These are phyloP conservation scores for Globisporangium uncinulatum DNA, from an alignment of 352 stramenopile species.

Conservation along the genomic window DNA sequence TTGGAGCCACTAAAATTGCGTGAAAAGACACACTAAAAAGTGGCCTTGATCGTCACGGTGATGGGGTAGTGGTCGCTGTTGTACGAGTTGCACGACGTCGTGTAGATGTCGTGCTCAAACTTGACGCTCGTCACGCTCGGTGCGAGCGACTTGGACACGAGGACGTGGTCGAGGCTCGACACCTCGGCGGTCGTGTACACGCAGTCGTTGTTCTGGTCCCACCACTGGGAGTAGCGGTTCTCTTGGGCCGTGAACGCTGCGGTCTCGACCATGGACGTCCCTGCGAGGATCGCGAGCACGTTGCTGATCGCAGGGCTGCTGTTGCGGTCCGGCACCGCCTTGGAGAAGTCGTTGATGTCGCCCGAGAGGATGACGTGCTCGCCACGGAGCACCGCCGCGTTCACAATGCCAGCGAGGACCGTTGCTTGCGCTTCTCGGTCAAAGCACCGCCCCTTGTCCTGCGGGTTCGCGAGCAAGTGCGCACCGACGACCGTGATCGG, in stretches of 20 bases:
- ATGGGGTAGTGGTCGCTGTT: slow-evolving; percentile 34
- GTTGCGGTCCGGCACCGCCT: slow-evolving; percentile 52
- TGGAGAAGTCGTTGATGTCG: slow-evolving; percentile 69
- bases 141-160: slow-evolving; percentile 27
- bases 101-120: slow-evolving; percentile 24
- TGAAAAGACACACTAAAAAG: no score
- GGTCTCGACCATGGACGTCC: slow-evolving; percentile 38
- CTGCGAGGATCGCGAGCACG: slow-evolving; percentile 40
- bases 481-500: slow-evolving; percentile 59
- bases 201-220: slow-evolving; percentile 54
- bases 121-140: slow-evolving; percentile 13
- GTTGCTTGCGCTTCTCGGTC: slow-evolving; percentile 60
- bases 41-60: slow-evolving; percentile 21
- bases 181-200: slow-evolving; percentile 36
- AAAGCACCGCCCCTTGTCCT: slow-evolving; percentile 45
- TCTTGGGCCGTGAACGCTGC: slow-evolving; percentile 29
- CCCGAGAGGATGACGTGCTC: slow-evolving; percentile 62
- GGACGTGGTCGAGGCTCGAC: slow-evolving; percentile 21
- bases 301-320: slow-evolving; percentile 49
- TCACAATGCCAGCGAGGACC: slow-evolving; percentile 38
- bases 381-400: slow-evolving; percentile 27
- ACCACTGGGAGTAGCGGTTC: slow-evolving; percentile 58
- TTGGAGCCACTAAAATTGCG: no score
- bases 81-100: slow-evolving; percentile 14
- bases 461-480: slow-evolving; percentile 56